Evolutionary conservation across 164 flowering plant genomes (phyloP), one percentile per base, ranked within the genome.

Genomic region (Kingdonia uniflora): DNA sequence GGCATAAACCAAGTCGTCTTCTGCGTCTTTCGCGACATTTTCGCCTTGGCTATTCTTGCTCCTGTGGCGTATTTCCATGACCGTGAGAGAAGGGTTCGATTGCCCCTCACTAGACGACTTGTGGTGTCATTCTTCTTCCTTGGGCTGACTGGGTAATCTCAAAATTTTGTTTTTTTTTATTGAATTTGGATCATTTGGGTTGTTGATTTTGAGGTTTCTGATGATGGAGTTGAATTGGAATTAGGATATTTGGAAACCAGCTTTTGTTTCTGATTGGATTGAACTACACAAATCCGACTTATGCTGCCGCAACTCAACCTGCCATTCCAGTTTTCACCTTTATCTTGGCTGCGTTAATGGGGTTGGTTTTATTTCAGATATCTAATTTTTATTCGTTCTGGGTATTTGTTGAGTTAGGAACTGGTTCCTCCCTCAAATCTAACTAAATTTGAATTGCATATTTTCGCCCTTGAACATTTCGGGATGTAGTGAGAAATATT

Each of bases 221-320:
- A 51, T 52, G 44, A 51, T 17, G 22, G 14, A 14, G 14, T 52
- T 52, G 35, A 15, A 13, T 38, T 52, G 56, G n/a, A 39, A 46
- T 42, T 57, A 92, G 99, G 76, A 81, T 92, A 57, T 88, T 84
- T 69, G 89, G 91, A 23, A 92, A 92, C 75, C 99, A 92, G 71
- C 95, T 92, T 53, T 65, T 92, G 62, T 92, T 92, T 73, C 84
- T 88, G 56, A 26, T 92, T 60, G 99, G 99, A 33, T 88, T 92
- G 52, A 73, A 84, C 70, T 84, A 88, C 72, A 92, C 99, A 53
- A 92, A 82, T 75, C 95, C 99, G 64, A 82, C 86, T 52, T 88
- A 81, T 79, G 99, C 99, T 65, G 88, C 99, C 41, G 97, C 99
- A 22, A 70, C 74, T 50, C 97, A 92, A 37, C 96, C 99, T 68